Base-by-base conservation (phyloP, 345 rosid species). In the Lumnitzera racemosa region DNA sequence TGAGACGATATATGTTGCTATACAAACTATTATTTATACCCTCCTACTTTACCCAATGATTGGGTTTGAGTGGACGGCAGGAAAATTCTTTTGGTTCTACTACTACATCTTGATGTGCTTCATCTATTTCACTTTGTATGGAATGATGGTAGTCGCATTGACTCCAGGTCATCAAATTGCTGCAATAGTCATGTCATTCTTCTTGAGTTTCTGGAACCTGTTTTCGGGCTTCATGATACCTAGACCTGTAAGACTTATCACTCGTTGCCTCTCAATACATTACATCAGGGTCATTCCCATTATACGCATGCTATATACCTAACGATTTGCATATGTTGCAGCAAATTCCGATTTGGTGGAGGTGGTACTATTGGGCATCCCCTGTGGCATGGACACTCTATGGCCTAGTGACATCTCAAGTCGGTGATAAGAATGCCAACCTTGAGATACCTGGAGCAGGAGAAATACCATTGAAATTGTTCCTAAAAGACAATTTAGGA, bases 261-360 rank as follows among this genome's bases (percentile, higher is more conserved):
- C 58, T 16, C 25, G 25, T 29, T 20, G 49, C 24, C 49, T 43
- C n/a, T 7, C 31, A 10, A 1, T 15, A 41, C 62, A 31, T n/a
- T 16, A 60, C 20, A 13, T 49, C 56, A 49, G 46, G 16, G 50
- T n/a, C 8, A 14, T 41, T 24, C 46, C n/a, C 15, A 58, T 13
- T 16, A 17, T 4, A 23, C 2, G 31, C 3, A 2, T 43, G 56
- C 10, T 31, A 51, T 12, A 11, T 5, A 2, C 55, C 24, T 52
- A 52, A 20, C 14, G 25, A 17, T 17, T 12, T 53, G 27, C 6
- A 5, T 10, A 10, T 17, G 0, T 63, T 13, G 74, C 80, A 84
- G 96, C 83, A 66, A 79, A 76, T 88, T 24, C 98, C 96, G 0
- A 53, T 81, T n/a, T 88, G 96, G 98, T 91, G 96, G 96, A 86